These are phyloP conservation scores for Suhomyces anneliseae DNA, from an alignment of 1,139 yeast genomes.

Conservation along the genomic window DNA sequence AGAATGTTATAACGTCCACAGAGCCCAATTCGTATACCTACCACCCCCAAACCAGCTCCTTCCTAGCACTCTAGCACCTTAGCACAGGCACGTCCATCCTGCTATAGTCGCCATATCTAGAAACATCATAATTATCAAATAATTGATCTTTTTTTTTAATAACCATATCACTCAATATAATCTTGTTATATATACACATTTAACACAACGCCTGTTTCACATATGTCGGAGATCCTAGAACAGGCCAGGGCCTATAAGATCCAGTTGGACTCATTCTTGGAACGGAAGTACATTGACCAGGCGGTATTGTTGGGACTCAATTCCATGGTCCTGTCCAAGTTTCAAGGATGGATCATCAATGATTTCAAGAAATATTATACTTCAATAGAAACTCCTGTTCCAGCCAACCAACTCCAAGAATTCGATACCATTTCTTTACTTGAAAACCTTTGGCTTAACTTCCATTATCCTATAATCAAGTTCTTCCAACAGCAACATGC, in stretches of 20 bases:
- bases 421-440: slow-evolving; percentile 38
- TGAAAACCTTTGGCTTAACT: slow-evolving; percentile 57
- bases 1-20: no score
- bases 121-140: no score
- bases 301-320: slow-evolving; percentile 47
- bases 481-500: slow-evolving; percentile 48
- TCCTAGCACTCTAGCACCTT: no score
- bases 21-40: no score
- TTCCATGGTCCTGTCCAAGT: slow-evolving; percentile 43
- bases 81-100: no score
- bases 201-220: not conserved
- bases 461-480: slow-evolving; percentile 65
- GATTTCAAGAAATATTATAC: slow-evolving; percentile 31
- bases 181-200: no score
- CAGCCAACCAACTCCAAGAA: slow-evolving; percentile 19
- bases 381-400: slow-evolving; percentile 6
- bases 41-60: no score
- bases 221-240: slow-evolving; percentile 9
- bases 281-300: slow-evolving; percentile 38
- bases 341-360: slow-evolving; percentile 36
- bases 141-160: no score
- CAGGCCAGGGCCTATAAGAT: slow-evolving; percentile 27
- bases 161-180: no score
- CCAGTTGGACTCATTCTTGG: slow-evolving; percentile 32
- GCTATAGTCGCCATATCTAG: no score